Conservation (phyloP, 176 grass and related monocot species). For the Zea mays region Zm-B73-REFERENCE-NAM-5.0 NC_050101.1:9294001-9294500, state of each 20-base stretch:
- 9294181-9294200: conserved; percentile 83
- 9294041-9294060: conserved; percentile 30
- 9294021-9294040: background rate
- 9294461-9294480: conserved; percentile 85
- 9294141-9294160: conserved; percentile 86
- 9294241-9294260: conserved; percentile 50
- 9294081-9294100: conserved; percentile 16
- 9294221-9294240: conserved; percentile 72
- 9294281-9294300: too few relatives aligned
- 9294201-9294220: conserved; percentile 62
- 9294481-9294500: conserved; percentile 92
- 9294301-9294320: too few relatives aligned
- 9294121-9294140: conserved; percentile 62
- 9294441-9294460: conserved; percentile 87
- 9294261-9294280: background rate
- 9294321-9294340: too few relatives aligned
- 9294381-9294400: too few relatives aligned
- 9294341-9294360: too few relatives aligned
- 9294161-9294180: conserved; percentile 92
- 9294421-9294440: conserved; percentile 95
- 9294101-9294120: conserved; percentile 31
- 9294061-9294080: background rate
- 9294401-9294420: conserved; percentile 72
- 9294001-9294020: background rate
- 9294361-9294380: too few relatives aligned